These are phyloP conservation scores for Leptographium radiaticola DNA, from an alignment of 2,329 filamentous ascomycete genomes.

Conservation along the genomic window DNA sequence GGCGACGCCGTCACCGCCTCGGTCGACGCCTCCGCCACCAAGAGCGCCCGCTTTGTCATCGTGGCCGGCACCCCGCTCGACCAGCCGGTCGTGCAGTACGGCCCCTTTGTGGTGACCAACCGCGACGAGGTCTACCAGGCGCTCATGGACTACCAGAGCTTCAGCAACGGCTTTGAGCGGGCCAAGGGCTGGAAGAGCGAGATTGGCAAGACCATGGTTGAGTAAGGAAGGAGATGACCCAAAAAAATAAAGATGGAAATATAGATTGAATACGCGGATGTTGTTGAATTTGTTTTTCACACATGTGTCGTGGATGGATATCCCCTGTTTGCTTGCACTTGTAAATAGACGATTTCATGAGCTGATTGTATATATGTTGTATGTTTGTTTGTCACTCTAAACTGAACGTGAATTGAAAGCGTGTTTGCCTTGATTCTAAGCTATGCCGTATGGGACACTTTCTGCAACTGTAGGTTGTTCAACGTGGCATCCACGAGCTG, in stretches of 20 bases:
- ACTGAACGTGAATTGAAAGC: too few species aligned
- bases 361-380: too few species aligned
- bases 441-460: too few species aligned
- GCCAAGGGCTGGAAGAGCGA: slow-evolving; percentile 70
- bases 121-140: slow-evolving; percentile 65
- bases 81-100: slow-evolving; percentile 72
- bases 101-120: slow-evolving; percentile 67
- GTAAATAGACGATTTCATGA: too few species aligned
- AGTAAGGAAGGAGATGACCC: slow-evolving; percentile 11
- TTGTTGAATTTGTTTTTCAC: too few species aligned
- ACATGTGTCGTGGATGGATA: too few species aligned
- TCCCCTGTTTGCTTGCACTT: too few species aligned
- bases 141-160: slow-evolving; percentile 59
- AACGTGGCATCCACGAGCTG: too few species aligned
- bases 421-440: too few species aligned
- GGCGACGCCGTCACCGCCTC: slow-evolving; percentile 65
- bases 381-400: too few species aligned
- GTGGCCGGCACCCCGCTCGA: slow-evolving; percentile 70
- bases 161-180: slow-evolving; percentile 67
- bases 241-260: not conserved
- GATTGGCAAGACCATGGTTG: slow-evolving; percentile 66
- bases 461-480: too few species aligned
- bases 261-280: too few species aligned
- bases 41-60: slow-evolving; percentile 49
- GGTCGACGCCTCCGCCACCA: slow-evolving; percentile 52